phyloP scores from a whole-genome alignment of 768 basidiomycete species.

The Suillus alpinus region DNA sequence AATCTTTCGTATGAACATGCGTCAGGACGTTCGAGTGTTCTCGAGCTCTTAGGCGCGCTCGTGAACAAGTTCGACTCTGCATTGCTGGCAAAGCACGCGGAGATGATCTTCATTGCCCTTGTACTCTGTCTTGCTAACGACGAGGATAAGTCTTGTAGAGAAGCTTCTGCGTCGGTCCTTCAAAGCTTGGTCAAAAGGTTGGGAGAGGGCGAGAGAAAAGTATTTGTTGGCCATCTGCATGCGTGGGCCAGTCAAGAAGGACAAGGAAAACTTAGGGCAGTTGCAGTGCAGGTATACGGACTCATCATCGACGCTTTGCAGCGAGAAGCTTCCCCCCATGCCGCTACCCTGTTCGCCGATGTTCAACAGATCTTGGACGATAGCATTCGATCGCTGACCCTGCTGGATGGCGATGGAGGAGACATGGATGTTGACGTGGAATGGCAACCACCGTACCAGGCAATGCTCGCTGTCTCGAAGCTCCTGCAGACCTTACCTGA shows the following conservation, averaged over 20 bases:
- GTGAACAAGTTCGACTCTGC: slow-evolving; percentile 78
- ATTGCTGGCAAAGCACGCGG: slow-evolving; percentile 75
- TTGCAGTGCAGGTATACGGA: slow-evolving; percentile 82
- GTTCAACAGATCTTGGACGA: slow-evolving; percentile 42
- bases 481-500: slow-evolving; percentile 56
- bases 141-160: slow-evolving; percentile 83
- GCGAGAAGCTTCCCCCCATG: slow-evolving; percentile 41
- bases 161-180: slow-evolving; percentile 82
- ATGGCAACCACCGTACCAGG: slow-evolving; percentile 85
- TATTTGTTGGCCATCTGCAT: slow-evolving; percentile 69
- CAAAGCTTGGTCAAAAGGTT: slow-evolving; percentile 72
- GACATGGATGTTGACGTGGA: slow-evolving; percentile 57
- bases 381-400: slow-evolving; percentile 39
- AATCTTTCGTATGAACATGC: slow-evolving; percentile 91
- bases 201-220: slow-evolving; percentile 52
- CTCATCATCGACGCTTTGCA: slow-evolving; percentile 71
- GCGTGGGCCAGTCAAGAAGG: slow-evolving; percentile 70
- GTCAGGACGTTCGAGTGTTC: slow-evolving; percentile 87
- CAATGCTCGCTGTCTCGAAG: slow-evolving; percentile 65
- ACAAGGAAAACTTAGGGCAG: slow-evolving; percentile 61
- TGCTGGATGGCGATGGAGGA: slow-evolving; percentile 38
- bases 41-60: slow-evolving; percentile 87
- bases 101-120: slow-evolving; percentile 86
- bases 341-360: slow-evolving; percentile 54
- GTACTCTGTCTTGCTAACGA: slow-evolving; percentile 96